phyloP scores from a whole-genome alignment of 768 basidiomycete genomes.

The Cubamyces lactineus region DNA sequence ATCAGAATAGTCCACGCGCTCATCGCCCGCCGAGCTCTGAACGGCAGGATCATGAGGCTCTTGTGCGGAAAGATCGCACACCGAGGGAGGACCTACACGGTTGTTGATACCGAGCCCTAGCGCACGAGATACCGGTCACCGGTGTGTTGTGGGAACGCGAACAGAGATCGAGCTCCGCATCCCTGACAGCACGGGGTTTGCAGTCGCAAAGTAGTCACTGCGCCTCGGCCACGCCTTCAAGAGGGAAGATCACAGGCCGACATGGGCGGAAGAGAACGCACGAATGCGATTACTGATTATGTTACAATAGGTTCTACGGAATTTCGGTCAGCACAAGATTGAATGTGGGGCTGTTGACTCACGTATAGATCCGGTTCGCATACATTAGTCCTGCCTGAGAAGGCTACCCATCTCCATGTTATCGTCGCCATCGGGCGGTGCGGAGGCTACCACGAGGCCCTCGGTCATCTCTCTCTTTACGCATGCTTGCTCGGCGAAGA shows the following conservation, averaged over 20 bases:
- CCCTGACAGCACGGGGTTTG: too few species aligned
- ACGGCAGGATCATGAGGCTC: neutral
- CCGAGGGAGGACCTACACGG: too few species aligned
- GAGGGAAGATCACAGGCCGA: too few species aligned
- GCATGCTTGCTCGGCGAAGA: slow-evolving; percentile 89
- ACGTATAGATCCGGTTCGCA: neutral
- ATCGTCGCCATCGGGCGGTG: slow-evolving; percentile 49
- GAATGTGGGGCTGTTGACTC: neutral
- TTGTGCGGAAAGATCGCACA: too few species aligned
- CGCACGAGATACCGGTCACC: too few species aligned
- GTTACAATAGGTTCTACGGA: neutral
- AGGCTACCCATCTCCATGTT: slow-evolving; percentile 53
- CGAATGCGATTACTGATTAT: neutral
- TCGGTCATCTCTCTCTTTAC: slow-evolving; percentile 89
- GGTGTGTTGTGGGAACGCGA: too few species aligned
- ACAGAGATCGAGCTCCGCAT: too few species aligned
- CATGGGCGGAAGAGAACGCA: neutral
- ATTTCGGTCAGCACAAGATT: neutral
- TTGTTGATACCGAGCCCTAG: neutral
- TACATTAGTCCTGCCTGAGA: slow-evolving; percentile 48
- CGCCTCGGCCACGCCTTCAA: too few species aligned
- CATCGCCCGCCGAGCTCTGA: neutral
- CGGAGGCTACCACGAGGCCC: slow-evolving; percentile 60
- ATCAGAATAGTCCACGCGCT: neutral
- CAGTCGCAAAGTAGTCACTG: neutral